phyloP scores from a whole-genome alignment of 2,329 filamentous ascomycete species.

The Beauveria brongniartii region DNA sequence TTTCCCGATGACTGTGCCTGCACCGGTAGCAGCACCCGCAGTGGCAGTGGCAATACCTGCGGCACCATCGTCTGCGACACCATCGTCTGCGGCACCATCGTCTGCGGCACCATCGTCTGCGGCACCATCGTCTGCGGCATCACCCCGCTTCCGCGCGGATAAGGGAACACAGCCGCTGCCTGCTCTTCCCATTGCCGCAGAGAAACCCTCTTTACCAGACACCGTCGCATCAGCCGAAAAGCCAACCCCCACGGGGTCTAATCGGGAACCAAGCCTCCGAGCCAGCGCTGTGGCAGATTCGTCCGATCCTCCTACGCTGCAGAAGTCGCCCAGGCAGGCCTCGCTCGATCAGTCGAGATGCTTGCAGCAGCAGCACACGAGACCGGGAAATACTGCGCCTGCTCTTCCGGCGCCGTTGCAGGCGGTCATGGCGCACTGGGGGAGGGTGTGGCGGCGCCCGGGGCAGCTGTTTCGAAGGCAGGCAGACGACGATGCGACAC shows the following conservation, averaged over 20 bases:
- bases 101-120: too few species aligned
- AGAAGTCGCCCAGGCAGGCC: neutral
- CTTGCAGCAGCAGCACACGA: neutral
- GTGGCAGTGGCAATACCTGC: too few species aligned
- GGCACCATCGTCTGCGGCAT: too few species aligned
- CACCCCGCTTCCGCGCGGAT: too few species aligned
- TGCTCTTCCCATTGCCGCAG: too few species aligned
- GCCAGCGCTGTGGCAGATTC: neutral
- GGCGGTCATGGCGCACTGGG: neutral
- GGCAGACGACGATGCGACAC: neutral
- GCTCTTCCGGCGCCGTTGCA: neutral
- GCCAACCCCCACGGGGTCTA: neutral
- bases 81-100: too few species aligned
- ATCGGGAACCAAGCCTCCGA: neutral
- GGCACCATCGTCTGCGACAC: too few species aligned
- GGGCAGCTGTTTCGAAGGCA: neutral
- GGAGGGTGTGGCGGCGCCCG: neutral
- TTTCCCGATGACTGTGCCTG: neutral
- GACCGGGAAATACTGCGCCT: too few species aligned
- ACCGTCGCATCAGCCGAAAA: neutral
- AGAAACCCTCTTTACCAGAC: too few species aligned
- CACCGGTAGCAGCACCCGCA: too few species aligned
- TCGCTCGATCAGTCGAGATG: neutral
- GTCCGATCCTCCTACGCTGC: neutral
- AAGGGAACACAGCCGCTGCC: too few species aligned